Evolutionary conservation across 2,329 filamentous ascomycete species (phyloP).

Genomic region (Xylariales sp.): DNA sequence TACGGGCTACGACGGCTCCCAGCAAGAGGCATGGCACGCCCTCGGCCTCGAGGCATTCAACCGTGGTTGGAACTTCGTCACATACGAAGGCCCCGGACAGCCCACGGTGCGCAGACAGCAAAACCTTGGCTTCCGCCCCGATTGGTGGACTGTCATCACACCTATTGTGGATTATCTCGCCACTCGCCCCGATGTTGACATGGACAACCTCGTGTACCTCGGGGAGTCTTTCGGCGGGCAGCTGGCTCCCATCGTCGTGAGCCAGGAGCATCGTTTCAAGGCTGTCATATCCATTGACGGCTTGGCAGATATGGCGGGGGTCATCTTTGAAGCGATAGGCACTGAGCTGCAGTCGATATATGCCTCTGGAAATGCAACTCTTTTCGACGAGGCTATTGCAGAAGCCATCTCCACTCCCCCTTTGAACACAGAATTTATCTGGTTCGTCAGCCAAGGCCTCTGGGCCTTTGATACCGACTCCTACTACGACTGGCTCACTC

Average conservation of each 20-base stretch:
- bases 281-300: slow-evolving; percentile 5
- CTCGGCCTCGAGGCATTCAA: slow-evolving; percentile 22
- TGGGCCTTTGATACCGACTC: slow-evolving; percentile 2
- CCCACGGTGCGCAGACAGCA: slow-evolving; percentile 26
- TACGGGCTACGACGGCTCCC: slow-evolving; percentile 29
- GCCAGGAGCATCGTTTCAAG: slow-evolving; percentile 4
- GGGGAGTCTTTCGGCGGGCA: slow-evolving; percentile 5
- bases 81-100: slow-evolving; percentile 33
- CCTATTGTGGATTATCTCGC: slow-evolving; percentile 13
- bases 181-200: slow-evolving; percentile 3
- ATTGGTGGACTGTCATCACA: slow-evolving; percentile 30
- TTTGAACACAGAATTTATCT: not conserved
- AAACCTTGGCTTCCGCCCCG: slow-evolving; percentile 26
- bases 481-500: slow-evolving; percentile 1
- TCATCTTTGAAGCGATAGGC: slow-evolving; percentile 7
- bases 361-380: not conserved
- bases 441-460: slow-evolving; percentile 3
- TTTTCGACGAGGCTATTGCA: not conserved
- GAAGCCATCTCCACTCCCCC: not conserved
- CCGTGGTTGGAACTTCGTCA: slow-evolving; percentile 23
- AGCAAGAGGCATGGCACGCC: slow-evolving; percentile 30
- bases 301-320: slow-evolving; percentile 9
- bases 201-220: slow-evolving; percentile 3
- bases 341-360: slow-evolving; percentile 9
- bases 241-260: slow-evolving; percentile 3